Evolutionary conservation across 2,329 filamentous ascomycete species (phyloP), one percentile per base, ranked within the genome.

Genomic region (Gnomoniopsis sp.): DNA sequence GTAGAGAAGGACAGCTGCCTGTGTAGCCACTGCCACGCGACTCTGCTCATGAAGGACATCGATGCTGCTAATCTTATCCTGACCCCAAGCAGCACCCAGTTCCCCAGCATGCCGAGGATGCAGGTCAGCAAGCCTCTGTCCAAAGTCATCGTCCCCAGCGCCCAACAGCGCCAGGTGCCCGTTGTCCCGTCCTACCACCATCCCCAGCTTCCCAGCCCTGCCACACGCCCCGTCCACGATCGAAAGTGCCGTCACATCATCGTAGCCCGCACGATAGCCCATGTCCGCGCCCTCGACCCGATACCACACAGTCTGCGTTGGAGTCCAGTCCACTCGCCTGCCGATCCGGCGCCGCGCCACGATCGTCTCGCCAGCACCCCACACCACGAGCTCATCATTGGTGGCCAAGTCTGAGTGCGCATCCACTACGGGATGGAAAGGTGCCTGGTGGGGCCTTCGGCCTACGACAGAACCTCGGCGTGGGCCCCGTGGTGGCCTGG

Each of bases 311-410:
- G 51, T 26, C 47, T 52, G 57, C 12, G 38, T n/a, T 19, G 53
- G 59, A n/a, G 67, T 65, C 1, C 62, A 51, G 41, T 53, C 33
- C 2, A 44, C 55, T 4, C 49, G 62, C 3, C 61, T 67, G 6
- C 64, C 63, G 12, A 65, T 68, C 21, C 75, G 74, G 26, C 72
- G 69, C 22, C 79, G 70, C 2, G 77, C 74, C 6, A 81, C 68
- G 30, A 84, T 65, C 26, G 83, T 75, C 67, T 84, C 79, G 0
- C 82, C 81, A 0, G 75, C 78, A 0, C 81, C 81, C 70, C 77
- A 81, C 1, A 78, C 75, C 0, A 83, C 69, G 14, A 81, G 62
- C 66, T 85, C 82, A 26, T 76, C 68, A 6, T 68, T 68, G n/a
- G 68, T 68, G 14, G 67, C 67, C 4, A 70, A 66, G 30, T 73